Conservation (phyloP, 805 yeast species). For the Saccharomycopsis selenospora region DNA sequence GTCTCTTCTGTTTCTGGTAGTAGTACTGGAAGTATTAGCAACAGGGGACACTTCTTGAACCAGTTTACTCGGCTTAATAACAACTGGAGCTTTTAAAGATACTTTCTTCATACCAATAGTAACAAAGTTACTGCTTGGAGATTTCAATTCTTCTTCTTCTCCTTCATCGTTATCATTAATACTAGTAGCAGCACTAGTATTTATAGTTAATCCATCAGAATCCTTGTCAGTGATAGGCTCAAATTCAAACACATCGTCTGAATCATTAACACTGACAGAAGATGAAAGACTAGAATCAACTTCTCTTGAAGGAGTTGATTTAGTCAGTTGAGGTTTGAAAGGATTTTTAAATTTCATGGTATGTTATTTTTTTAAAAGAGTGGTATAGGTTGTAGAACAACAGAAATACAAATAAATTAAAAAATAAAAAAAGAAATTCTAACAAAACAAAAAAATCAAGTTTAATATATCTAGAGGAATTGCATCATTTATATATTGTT, state of each 20-base stretch:
- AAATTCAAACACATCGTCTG: background rate
- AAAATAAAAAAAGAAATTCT: too few species aligned
- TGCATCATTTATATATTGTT: too few species aligned
- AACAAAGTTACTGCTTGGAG: background rate
- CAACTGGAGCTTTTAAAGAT: background rate
- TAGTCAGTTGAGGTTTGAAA: background rate
- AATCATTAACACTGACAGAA: background rate
- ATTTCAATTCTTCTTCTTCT: slow-evolving; percentile 4
- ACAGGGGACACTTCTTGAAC: background rate
- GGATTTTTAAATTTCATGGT: slow-evolving; percentile 2
- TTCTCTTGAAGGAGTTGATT: background rate
- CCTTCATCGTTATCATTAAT: background rate
- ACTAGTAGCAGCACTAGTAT: background rate
- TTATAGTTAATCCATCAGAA: background rate
- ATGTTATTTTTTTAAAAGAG: too few species aligned
- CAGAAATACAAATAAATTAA: too few species aligned
- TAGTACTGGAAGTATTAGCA: background rate
- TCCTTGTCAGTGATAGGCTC: too few species aligned
- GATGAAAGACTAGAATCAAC: background rate
- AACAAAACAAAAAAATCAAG: too few species aligned
- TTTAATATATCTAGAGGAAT: too few species aligned
- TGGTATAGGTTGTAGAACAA: too few species aligned
- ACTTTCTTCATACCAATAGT: slow-evolving; percentile 12
- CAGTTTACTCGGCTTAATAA: background rate
- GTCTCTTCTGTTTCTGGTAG: slow-evolving; percentile 7